phyloP scores from a whole-genome alignment of 306 rosid species.

The Mucuna pruriens region DNA sequence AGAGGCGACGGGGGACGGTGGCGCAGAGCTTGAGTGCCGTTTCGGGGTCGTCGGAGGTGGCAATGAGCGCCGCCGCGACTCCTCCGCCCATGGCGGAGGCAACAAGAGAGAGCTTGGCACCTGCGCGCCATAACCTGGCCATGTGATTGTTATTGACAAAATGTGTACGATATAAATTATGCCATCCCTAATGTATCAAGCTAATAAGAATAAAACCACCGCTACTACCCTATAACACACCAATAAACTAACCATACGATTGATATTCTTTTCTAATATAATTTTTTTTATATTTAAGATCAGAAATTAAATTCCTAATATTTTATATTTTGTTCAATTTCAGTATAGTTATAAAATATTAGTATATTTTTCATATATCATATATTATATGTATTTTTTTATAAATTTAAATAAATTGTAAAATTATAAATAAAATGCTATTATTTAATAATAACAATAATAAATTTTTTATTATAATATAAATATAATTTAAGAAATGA shows the following conservation, averaged over 20 bases:
- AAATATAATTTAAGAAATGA: too few relatives aligned
- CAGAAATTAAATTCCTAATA: too few relatives aligned
- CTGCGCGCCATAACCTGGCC: slow-evolving; percentile 84
- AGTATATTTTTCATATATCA: neutral
- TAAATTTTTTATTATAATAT: too few relatives aligned
- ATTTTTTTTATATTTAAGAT: too few relatives aligned
- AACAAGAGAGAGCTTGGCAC: slow-evolving; percentile 57
- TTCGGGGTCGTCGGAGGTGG: slow-evolving; percentile 81
- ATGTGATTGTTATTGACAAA: slow-evolving; percentile 43
- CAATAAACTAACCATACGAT: too few relatives aligned
- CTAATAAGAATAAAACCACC: neutral
- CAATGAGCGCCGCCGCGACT: slow-evolving; percentile 63
- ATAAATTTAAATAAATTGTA: too few relatives aligned
- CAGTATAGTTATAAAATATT: neutral
- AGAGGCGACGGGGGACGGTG: slow-evolving; percentile 77
- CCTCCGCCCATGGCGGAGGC: slow-evolving; percentile 72
- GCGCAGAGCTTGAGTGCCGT: slow-evolving; percentile 74
- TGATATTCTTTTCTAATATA: too few relatives aligned
- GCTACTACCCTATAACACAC: neutral
- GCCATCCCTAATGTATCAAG: neutral
- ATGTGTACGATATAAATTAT: neutral
- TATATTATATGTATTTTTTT: too few relatives aligned
- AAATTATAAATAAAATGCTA: too few relatives aligned
- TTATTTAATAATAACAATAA: too few relatives aligned
- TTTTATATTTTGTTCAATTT: neutral